phyloP scores from a whole-genome alignment of 305 asterid species.

The Nicotiana rustica region DNA sequence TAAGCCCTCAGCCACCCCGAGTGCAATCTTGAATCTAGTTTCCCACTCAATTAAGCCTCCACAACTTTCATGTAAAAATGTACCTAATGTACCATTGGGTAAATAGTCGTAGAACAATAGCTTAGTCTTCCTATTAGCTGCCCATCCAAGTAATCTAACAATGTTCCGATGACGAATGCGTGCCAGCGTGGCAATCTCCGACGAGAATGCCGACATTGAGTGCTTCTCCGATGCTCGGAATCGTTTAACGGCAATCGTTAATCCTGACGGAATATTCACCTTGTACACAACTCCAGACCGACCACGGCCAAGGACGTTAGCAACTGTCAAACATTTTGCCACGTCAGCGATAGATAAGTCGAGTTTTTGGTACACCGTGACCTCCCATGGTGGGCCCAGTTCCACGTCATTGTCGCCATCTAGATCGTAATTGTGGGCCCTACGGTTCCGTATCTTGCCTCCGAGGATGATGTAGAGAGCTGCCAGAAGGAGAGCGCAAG shows the following conservation, averaged over 20 bases:
- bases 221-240: slow-evolving; percentile 59
- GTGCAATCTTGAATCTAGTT: slow-evolving; percentile 65
- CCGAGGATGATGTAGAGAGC: slow-evolving; percentile 77
- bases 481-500: slow-evolving; percentile 61
- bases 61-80: slow-evolving; percentile 61
- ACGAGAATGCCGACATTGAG: slow-evolving; percentile 63
- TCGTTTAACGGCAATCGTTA: slow-evolving; percentile 70
- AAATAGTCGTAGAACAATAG: slow-evolving; percentile 73
- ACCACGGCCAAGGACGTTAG: slow-evolving; percentile 71
- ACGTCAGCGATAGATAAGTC: slow-evolving; percentile 68
- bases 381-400: slow-evolving; percentile 80
- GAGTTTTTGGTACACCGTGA: slow-evolving; percentile 75
- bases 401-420: slow-evolving; percentile 58
- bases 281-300: slow-evolving; percentile 76
- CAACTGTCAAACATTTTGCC: slow-evolving; percentile 53
- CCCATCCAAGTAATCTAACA: slow-evolving; percentile 79
- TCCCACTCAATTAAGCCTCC: slow-evolving; percentile 71
- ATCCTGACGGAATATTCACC: slow-evolving; percentile 54
- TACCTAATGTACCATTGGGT: slow-evolving; percentile 68
- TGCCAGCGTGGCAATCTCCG: slow-evolving; percentile 73
- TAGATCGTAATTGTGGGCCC: slow-evolving; percentile 46
- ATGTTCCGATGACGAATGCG: slow-evolving; percentile 80
- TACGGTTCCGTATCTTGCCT: slow-evolving; percentile 39
- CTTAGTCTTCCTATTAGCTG: slow-evolving; percentile 66
- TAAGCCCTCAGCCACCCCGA: slow-evolving; percentile 85